Evolutionary conservation across 345 rosid species (phyloP), one percentile per base, ranked within the genome.

Genomic region (Aquilaria yunnanensis): DNA sequence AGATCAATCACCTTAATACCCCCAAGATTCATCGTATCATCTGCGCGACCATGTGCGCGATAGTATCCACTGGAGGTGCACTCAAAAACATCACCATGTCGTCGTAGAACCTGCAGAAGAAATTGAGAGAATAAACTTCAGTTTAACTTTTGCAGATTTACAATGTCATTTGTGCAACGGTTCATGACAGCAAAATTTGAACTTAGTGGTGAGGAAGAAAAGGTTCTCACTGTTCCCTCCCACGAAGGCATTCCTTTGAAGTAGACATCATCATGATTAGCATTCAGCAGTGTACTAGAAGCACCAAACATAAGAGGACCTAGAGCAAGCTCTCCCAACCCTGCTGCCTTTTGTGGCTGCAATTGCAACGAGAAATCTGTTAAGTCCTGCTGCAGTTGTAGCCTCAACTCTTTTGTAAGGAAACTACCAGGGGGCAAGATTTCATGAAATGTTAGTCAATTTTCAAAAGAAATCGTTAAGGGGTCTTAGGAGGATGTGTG

Each of bases 11-110:
- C 99, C 97, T 90, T 94, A 67, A 94, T 88, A 37, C 99, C 97
- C 47, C 99, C 99, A 32, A 94, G 84, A 75, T 94, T 94, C 99
- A 94, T 90, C 14, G 96, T 86, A 72, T 94, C 99, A 81, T 94
- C 96, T 51, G 99, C 83, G 54, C 96, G 92, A 5, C 99, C 99
- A 34, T 90, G 99, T 41, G 99, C 99, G 61, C 74, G 96, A 77
- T 88, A 94, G 62, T 86, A 86, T 67, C 96, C 96, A 73, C 74
- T 77, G 70, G 89, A 65, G 65, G 95, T 79, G 41, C 77, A 80
- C 76, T 94, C 97, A 70, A 90, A 88, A 54, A 90, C 64, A 75
- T 94, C 99, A n/a, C 97, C 97, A 49, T 94, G 99, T 73, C 99
- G 90, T 58, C 97, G 72, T 32, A 94, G 81, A 76, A 77, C 61